Percentiles rank a stretch among this genome's conserved stretches.
phyloP scores from a whole-genome alignment of 2,329 filamentous ascomycete species.

The Trichoderma citrinoviride region DNA sequence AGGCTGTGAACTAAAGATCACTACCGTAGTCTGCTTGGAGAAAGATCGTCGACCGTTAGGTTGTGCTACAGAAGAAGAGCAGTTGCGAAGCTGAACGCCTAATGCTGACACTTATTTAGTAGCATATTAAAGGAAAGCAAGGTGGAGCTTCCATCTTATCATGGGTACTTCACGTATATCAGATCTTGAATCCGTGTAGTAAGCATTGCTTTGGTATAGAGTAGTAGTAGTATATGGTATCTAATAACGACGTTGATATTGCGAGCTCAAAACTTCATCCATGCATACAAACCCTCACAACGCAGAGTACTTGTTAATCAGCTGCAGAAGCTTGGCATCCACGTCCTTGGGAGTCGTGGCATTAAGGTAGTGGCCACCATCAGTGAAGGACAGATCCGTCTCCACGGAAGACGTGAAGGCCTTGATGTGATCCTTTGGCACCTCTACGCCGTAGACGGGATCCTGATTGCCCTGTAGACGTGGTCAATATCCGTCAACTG shows the following conservation, averaged over 20 bases:
- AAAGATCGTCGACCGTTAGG: background rate
- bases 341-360: constrained; percentile 48
- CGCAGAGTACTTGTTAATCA: constrained; percentile 38
- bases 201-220: background rate
- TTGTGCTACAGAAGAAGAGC: background rate
- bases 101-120: background rate
- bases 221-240: background rate
- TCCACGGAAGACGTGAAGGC: constrained; percentile 47
- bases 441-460: constrained; percentile 40
- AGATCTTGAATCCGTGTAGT: background rate
- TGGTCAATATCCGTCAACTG: background rate
- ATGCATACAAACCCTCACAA: background rate
- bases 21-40: background rate
- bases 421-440: constrained; percentile 49
- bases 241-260: background rate
- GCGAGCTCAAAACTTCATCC: background rate
- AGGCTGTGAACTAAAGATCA: background rate
- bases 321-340: constrained; percentile 44
- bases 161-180: background rate
- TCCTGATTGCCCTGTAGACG: constrained; percentile 44
- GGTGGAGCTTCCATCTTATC: background rate
- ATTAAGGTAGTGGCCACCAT: constrained; percentile 50
- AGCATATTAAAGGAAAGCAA: background rate
- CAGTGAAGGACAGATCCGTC: constrained; percentile 43
- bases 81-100: background rate